Evolutionary conservation across 1,139 yeast species (phyloP).

Genomic region (Lodderomyces orthopsilosis): DNA sequence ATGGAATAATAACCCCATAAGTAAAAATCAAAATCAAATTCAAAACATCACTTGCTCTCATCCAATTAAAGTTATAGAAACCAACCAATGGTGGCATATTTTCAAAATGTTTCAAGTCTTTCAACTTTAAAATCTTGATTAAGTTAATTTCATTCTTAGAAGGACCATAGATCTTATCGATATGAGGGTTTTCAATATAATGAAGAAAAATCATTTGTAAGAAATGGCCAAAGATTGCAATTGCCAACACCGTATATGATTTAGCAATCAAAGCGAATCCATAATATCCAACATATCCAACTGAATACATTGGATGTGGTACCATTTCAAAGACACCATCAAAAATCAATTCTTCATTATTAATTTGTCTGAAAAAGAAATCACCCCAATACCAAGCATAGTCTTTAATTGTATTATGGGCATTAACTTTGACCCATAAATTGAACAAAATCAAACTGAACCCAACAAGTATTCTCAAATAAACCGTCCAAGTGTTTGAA

Average conservation of each 20-base stretch:
- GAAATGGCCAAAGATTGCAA: constrained; percentile 75
- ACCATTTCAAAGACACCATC: constrained; percentile 92
- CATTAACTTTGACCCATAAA: constrained; percentile 85
- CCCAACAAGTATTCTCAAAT: constrained; percentile 43
- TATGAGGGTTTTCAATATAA: constrained; percentile 83
- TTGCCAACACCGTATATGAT: constrained; percentile 67
- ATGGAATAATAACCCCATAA: constrained; percentile 45
- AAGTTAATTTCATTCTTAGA: constrained; percentile 38
- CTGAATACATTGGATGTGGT: constrained; percentile 93
- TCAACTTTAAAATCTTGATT: constrained; percentile 35
- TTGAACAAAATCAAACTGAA: constrained; percentile 60
- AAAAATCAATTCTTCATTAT: constrained; percentile 72
- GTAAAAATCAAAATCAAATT: constrained; percentile 49
- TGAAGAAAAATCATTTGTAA: constrained; percentile 77
- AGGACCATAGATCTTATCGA: constrained; percentile 72
- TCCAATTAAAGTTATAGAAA: constrained; percentile 60
- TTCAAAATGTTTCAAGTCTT: constrained; percentile 44
- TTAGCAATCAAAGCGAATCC: constrained; percentile 80
- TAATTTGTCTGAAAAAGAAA: constrained; percentile 78
- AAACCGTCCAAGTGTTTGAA: constrained; percentile 37
- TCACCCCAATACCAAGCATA: constrained; percentile 98
- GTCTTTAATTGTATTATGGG: constrained; percentile 86
- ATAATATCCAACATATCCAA: constrained; percentile 85
- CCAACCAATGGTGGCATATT: constrained; percentile 62
- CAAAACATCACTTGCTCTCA: constrained; percentile 65